Conservation (phyloP, 2,329 filamentous ascomycete species). For the Aspergillus sergii region DNA sequence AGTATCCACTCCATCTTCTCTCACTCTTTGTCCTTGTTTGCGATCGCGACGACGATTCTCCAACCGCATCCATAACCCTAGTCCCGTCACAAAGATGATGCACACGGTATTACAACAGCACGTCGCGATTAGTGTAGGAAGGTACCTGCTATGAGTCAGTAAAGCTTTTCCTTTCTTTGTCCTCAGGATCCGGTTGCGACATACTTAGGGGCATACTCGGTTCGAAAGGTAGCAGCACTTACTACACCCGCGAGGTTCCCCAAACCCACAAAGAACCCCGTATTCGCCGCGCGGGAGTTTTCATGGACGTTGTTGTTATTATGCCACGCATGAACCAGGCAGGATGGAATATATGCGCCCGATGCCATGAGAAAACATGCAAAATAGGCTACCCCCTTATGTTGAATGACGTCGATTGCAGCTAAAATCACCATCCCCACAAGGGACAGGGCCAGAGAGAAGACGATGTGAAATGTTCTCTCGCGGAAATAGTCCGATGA, state of each 20-base stretch:
- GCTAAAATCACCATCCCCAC: constrained; percentile 50
- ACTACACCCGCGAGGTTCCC: constrained; percentile 54
- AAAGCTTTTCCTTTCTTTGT: not conserved
- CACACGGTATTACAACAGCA: constrained; percentile 46
- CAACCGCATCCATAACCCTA: constrained; percentile 51
- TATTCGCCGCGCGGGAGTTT: constrained; percentile 52
- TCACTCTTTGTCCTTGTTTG: constrained; percentile 33
- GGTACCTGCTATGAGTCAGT: constrained; percentile 34
- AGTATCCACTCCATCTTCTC: constrained; percentile 45
- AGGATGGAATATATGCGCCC: constrained; percentile 50
- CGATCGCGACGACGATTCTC: constrained; percentile 47
- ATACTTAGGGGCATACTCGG: constrained; percentile 49
- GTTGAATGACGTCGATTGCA: constrained; percentile 44
- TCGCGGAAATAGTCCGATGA: constrained; percentile 51
- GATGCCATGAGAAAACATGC: constrained; percentile 52
- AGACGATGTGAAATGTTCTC: constrained; percentile 50
- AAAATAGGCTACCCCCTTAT: constrained; percentile 53
- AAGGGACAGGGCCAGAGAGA: constrained; percentile 43
- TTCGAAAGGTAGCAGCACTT: constrained; percentile 49
- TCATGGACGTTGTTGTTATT: constrained; percentile 58
- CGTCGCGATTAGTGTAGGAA: constrained; percentile 51
- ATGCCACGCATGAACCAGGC: constrained; percentile 54
- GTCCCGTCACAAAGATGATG: constrained; percentile 41
- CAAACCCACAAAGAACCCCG: constrained; percentile 51
- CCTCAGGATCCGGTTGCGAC: not conserved